Evolutionary conservation across 2,329 filamentous ascomycete species (phyloP), one percentile per base, ranked within the genome.

Genomic region (Colletotrichum sp.): DNA sequence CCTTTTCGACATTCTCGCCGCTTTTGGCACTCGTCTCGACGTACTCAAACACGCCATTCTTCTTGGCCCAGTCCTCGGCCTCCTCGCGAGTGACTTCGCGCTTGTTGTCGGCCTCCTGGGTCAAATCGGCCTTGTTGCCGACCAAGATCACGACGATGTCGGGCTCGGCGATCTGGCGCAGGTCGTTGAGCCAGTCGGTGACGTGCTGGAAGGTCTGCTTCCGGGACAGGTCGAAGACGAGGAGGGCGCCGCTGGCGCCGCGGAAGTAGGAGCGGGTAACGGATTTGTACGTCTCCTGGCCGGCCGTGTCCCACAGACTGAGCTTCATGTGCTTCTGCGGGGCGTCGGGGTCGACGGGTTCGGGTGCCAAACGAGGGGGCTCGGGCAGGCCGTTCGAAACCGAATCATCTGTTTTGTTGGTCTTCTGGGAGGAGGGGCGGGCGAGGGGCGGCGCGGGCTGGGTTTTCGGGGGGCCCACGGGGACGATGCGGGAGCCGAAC

Each of bases 21-120:
- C 94, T 98, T 89, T 99, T 99, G 66, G 97, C 97, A 79, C 94
- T 96, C 52, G 97, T 99, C 88, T 99, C 97, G 77, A 99, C 95
- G 83, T 99, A 99, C 83, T 96, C 93, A 82, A 98, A 92, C 30
- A 99, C 93, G 74, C 95, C 95, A 84, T 99, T 98, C 79, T 90
- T 87, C 76, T 89, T 90, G 77, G 96, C 98, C 97, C 97, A 99
- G 75, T 94, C 94, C 82, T 96, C 93, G 4, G 97, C 97, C 86
- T 99, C 96, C 79, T 94, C 90, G 68, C 88, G 89, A 1, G 94
- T 95, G 30, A 99, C 96, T 83, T 98, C 94, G 72, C 96, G 90
- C 85, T 93, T 92, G 81, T 94, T 94, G 24, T 78, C 75, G 7
- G 73, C 79, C 75, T 83, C 78, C 65, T 88, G 87, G 1, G 94